These are phyloP conservation scores for Eucalyptus coolabah DNA, from an alignment of 345 rosid species.

Conservation along the genomic window DNA sequence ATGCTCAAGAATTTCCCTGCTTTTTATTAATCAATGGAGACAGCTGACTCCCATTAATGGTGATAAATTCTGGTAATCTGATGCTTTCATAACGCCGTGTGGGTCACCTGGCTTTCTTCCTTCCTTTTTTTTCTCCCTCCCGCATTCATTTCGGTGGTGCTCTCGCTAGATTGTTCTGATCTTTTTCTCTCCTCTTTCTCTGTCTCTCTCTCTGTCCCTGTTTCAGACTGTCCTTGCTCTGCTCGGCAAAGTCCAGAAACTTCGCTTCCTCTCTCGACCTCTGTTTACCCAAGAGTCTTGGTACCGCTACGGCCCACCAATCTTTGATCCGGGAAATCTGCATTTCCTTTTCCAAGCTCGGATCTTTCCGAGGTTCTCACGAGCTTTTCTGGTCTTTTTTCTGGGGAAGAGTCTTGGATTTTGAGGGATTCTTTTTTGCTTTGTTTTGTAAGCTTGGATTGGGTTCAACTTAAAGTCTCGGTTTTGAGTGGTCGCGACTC, in stretches of 20 bases:
- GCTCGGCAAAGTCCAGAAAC: neutral
- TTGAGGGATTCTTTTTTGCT: neutral
- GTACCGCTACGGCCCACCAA: neutral
- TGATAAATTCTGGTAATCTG: neutral
- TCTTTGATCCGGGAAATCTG: neutral
- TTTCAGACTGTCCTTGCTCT: neutral
- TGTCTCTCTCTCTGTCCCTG: neutral
- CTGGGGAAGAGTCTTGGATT: neutral
- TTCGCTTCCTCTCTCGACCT: neutral
- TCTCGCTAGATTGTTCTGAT: neutral
- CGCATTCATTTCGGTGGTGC: neutral
- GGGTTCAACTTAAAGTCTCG: conserved; percentile 15
- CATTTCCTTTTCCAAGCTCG: neutral
- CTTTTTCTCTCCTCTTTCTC: neutral
- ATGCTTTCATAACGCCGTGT: neutral
- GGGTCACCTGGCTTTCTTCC: neutral
- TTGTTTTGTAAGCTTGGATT: neutral
- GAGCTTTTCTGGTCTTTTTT: neutral
- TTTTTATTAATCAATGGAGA: neutral
- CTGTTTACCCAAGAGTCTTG: neutral
- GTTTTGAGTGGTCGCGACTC: conserved; percentile 2
- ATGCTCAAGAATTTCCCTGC: neutral
- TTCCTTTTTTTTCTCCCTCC: neutral
- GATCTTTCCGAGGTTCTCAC: neutral
- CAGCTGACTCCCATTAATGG: neutral